These are phyloP conservation scores for Aspergillus hortae DNA, from an alignment of 2,329 filamentous ascomycete species.

Conservation along the genomic window DNA sequence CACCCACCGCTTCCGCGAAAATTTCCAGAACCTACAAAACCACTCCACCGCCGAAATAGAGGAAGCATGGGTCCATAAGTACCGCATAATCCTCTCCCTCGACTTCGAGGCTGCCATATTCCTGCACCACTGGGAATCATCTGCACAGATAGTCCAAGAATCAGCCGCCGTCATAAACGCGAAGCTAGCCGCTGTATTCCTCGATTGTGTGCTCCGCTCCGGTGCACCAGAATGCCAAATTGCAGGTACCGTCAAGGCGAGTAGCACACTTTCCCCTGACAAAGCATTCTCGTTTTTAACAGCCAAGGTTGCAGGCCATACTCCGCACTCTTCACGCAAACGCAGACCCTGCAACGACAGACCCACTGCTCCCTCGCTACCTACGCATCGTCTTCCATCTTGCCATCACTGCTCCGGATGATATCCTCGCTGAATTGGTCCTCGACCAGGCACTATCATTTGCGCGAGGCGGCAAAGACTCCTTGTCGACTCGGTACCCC, in stretches of 20 bases:
- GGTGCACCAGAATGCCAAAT: conserved; percentile 39
- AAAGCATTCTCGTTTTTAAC: not conserved
- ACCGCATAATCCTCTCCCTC: conserved; percentile 66
- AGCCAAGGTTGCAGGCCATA: conserved; percentile 48
- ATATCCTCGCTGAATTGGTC: conserved; percentile 29
- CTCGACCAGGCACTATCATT: conserved; percentile 32
- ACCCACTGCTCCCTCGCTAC: conserved; percentile 66
- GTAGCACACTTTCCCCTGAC: conserved; percentile 6
- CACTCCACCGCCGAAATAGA: conserved; percentile 43
- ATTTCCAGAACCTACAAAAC: conserved; percentile 38
- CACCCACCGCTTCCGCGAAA: conserved; percentile 55
- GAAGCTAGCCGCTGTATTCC: conserved; percentile 61
- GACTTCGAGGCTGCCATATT: conserved; percentile 73
- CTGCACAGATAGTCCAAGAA: conserved; percentile 57
- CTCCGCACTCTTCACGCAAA: conserved; percentile 59
- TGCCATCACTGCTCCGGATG: conserved; percentile 43
- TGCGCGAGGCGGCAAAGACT: conserved; percentile 5
- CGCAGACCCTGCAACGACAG: conserved; percentile 14
- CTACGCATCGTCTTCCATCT: conserved; percentile 72
- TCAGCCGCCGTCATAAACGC: conserved; percentile 21
- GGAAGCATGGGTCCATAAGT: conserved; percentile 58
- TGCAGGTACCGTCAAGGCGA: conserved; percentile 42
- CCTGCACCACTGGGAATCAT: conserved; percentile 64
- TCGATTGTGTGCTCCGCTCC: conserved; percentile 60
- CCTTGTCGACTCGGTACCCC: conserved; percentile 39